Evolutionary conservation across 192 early-diverging fungal species (phyloP), one percentile per base, ranked within the genome.

Genomic region (Geranomyces variabilis): DNA sequence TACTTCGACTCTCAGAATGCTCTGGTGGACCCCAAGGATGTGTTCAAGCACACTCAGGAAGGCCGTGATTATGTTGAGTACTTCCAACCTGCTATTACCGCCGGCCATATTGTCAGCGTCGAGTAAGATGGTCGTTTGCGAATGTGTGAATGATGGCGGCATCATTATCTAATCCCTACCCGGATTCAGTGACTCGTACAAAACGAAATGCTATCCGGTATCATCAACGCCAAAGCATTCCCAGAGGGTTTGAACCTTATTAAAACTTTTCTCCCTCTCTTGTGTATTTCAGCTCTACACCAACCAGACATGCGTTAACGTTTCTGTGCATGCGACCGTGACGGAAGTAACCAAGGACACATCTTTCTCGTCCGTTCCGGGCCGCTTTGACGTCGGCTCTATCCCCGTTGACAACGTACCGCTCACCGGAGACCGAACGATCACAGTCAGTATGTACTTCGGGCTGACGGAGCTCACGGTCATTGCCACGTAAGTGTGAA

Each of bases 391-490:
- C 26, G 43, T 70, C 41, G 69, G 69, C 5, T 47, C 19, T 28
- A 26, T 61, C 8, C 15, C 45, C 33, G 33, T 70, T 31, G 55
- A 58, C 41, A 56, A 41, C 57, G 36, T 70, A 6, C 69, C 69
- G n/a, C 26, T 29, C 33, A 45, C 43, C 24, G 69, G 69, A 15
- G 69, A 70, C 24, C n/a, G 69, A 3, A 61, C 28, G 33, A 44
- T 70, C 45, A 70, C 55, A n/a, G 7, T 58, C 9, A 7, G 30
- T 31, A 41, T 70, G 21, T 70, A 70, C 36, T 70, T 70, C 41
- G 69, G 69, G 29, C 36, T 58, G n/a, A 70, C 57, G 22, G 69
- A 70, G 57, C 58, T 70, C 41, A 64, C 63, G 4, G 63, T 45
- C 29, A 46, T 64, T 21, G 63, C 63, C 8, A 41, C 36, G 36